Evolutionary conservation across 2,329 filamentous ascomycete species (phyloP), one percentile per base, ranked within the genome.

Genomic region (Thielaviopsis populi): DNA sequence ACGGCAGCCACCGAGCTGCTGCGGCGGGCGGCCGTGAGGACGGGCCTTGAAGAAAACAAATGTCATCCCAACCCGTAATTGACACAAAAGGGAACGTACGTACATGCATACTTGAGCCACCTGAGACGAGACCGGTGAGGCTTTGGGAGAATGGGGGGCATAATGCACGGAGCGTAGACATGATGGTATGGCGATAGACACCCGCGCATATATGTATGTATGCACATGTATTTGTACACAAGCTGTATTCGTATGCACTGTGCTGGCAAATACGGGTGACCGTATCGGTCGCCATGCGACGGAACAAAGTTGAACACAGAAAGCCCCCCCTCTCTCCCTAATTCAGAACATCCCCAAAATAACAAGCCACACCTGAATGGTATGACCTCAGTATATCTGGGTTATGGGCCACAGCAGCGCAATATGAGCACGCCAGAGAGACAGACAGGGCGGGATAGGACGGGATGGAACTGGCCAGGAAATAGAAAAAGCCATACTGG

Each of bases 231-330:
- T 13, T 37, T 17, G 30, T 56, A 50, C 19, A 24, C 50, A 17
- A 15, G 24, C 50, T 56, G 15, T 37, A 56, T 56, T 17, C 53
- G 15, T 56, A 56, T 56, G 53, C 53, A 56, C 53, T 33, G 24
- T 56, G 53, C 27, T 56, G 53, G 53, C 30, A 30, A 56, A 56
- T 56, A 56, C 27, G 53, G 53, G 53, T 17, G 24, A 19, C 53
- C 15, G 53, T 33, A 56, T 56, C 53, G 30, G 53, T 33, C 13
- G 53, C 53, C 53, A 56, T 56, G 53, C 53, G 53, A 30, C 24
- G 17, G 53, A 56, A 56, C 53, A 27, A 56, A 56, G 53, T 50
- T 27, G 46, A n/a, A 50, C 46, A 50, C 46, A 50, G 46, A 50
- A 22, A 50, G 19, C n/a, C 19, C 5, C 22, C 19, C 5, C 22